Percentiles rank a stretch among this genome's conserved stretches.
phyloP scores from a whole-genome alignment of 441 rosid species.

The Populus hybrid region DNA sequence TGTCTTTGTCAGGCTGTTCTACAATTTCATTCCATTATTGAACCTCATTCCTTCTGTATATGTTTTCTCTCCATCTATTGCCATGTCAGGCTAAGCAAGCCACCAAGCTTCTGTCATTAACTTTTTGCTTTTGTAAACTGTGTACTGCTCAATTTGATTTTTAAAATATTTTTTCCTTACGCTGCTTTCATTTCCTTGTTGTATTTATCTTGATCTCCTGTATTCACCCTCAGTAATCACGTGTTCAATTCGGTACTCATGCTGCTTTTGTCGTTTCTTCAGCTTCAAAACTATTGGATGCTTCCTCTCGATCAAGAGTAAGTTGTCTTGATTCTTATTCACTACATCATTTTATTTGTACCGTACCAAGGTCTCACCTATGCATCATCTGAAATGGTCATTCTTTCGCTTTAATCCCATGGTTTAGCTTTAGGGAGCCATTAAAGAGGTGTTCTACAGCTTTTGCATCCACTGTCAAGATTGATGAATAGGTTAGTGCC shows the following conservation, averaged over 20 bases:
- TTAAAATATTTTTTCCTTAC: not conserved
- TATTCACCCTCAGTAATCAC: not conserved
- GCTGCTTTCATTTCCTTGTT: not conserved
- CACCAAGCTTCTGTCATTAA: not conserved
- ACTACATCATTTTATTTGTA: not conserved
- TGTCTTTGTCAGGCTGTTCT: not conserved
- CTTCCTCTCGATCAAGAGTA: conserved; percentile 27
- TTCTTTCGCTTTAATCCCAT: not conserved
- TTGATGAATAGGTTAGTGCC: not conserved
- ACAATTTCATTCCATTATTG: not conserved
- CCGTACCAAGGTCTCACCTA: not conserved
- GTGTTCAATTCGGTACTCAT: not conserved
- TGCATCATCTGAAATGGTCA: conserved; percentile 7
- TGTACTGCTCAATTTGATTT: not conserved
- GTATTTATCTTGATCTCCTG: not conserved
- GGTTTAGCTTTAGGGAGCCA: not conserved
- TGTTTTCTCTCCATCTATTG: not conserved
- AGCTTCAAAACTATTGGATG: conserved; percentile 25
- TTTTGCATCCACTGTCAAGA: not conserved
- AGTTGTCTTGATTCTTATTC: conserved; percentile 17
- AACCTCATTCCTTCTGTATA: not conserved
- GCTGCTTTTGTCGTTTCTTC: conserved; percentile 22
- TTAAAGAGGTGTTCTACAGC: not conserved
- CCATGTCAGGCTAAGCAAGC: not conserved
- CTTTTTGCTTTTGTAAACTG: not conserved